Evolutionary conservation across 208 protist species (phyloP).

Genomic region (Crithidia bombi): DNA sequence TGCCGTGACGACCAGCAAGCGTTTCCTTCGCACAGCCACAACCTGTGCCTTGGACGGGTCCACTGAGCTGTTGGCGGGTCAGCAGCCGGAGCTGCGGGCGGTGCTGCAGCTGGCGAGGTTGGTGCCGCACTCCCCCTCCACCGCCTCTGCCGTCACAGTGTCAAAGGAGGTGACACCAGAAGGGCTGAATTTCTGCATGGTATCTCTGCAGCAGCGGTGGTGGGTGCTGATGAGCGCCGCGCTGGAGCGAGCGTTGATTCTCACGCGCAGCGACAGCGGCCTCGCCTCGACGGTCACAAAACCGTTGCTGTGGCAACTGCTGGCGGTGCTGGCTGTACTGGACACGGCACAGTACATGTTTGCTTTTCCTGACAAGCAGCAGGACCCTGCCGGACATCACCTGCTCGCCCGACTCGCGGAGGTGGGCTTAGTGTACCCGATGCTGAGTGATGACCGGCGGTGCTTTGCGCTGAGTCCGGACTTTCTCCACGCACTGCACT

Average conservation of each 20-base stretch:
- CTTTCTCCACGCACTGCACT: constrained; percentile 75
- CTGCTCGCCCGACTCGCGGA: constrained; percentile 79
- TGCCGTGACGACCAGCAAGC: constrained; percentile 55
- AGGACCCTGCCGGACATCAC: constrained; percentile 65
- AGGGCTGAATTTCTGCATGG: constrained; percentile 86
- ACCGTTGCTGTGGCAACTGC: constrained; percentile 73
- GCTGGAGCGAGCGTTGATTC: constrained; percentile 67
- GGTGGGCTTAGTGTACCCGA: constrained; percentile 80
- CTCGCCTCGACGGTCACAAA: constrained; percentile 30
- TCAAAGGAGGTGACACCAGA: constrained; percentile 52
- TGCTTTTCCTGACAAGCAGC: constrained; percentile 56
- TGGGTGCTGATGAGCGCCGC: constrained; percentile 78
- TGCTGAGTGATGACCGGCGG: constrained; percentile 42
- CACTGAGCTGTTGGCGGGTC: constrained; percentile 36
- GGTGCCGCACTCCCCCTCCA: constrained; percentile 33
- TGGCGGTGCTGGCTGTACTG: constrained; percentile 67
- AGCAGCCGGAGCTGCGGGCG: constrained; percentile 43
- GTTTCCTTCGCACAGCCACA: constrained; percentile 55
- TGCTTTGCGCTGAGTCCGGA: constrained; percentile 84
- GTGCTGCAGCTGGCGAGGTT: constrained; percentile 65
- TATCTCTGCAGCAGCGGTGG: constrained; percentile 86
- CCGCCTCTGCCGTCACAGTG: not conserved
- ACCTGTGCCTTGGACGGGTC: constrained; percentile 74
- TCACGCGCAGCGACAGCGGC: constrained; percentile 20
- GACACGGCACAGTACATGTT: constrained; percentile 63